Evolutionary conservation across 345 rosid genomes (phyloP).

Genomic region (Populus tremula): DNA sequence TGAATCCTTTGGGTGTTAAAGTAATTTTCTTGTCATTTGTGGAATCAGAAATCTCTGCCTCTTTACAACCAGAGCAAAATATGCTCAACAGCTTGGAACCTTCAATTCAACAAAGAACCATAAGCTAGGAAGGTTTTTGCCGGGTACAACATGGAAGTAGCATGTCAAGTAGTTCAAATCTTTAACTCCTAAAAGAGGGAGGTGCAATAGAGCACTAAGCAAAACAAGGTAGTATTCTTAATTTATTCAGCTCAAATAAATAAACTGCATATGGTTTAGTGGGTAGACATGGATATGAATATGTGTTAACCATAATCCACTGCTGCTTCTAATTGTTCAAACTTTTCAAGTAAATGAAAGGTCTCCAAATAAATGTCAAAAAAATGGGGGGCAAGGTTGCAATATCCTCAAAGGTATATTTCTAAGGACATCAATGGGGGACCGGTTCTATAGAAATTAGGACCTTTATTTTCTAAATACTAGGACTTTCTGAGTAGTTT

Average conservation of each 20-base stretch:
- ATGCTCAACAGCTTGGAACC: slow-evolving; percentile 60
- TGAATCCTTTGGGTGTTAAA: slow-evolving; percentile 27
- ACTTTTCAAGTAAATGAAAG: not conserved
- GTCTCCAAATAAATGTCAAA: not conserved
- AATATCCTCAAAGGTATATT: not conserved
- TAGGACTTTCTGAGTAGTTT: not conserved
- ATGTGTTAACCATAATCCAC: not conserved
- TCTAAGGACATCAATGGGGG: not conserved
- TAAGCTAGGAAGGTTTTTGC: slow-evolving; percentile 7
- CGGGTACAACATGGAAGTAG: not conserved
- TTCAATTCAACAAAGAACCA: slow-evolving; percentile 26
- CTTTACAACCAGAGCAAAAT: slow-evolving; percentile 48
- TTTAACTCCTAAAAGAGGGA: not conserved
- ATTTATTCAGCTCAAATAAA: not conserved
- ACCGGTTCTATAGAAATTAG: not conserved
- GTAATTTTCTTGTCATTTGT: slow-evolving; percentile 26
- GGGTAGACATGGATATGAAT: no score
- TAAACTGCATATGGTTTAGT: not conserved
- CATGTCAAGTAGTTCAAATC: not conserved
- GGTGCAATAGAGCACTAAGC: not conserved
- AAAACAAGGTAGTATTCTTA: not conserved
- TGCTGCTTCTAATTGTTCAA: not conserved
- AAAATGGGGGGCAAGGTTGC: not conserved
- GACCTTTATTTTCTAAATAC: not conserved
- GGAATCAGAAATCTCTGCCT: slow-evolving; percentile 30